Conservation (phyloP, 2,329 filamentous ascomycete genomes). For the Aspergillus fijiensis region DNA sequence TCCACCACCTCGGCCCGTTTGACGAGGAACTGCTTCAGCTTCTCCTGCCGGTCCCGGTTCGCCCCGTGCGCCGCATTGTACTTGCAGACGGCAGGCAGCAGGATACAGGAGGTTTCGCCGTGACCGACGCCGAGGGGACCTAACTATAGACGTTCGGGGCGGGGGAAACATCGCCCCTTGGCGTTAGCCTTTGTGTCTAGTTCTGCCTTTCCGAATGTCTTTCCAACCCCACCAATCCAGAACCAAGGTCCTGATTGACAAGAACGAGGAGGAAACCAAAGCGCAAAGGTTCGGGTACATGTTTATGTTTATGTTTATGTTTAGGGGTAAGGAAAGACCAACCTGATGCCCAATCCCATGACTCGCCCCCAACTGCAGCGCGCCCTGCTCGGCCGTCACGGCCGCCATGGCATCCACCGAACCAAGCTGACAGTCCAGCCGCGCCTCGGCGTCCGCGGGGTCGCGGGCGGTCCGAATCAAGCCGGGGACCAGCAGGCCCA, state of each 20-base stretch:
- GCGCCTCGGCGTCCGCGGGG: conserved; percentile 41
- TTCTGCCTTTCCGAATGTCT: too few species aligned
- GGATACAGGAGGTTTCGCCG: conserved; percentile 60
- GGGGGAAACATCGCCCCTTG: too few species aligned
- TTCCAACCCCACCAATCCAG: too few species aligned
- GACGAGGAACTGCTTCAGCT: conserved; percentile 44
- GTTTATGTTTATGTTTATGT: too few species aligned
- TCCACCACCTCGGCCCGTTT: conserved; percentile 36
- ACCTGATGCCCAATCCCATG: conserved; percentile 56
- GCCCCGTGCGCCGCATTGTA: conserved; percentile 51
- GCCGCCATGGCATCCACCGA: conserved; percentile 55
- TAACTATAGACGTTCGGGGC: conserved; percentile 29
- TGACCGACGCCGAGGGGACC: conserved; percentile 59
- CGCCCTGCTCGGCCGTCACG: conserved; percentile 32
- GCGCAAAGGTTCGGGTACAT: too few species aligned
- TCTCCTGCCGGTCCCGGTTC: conserved; percentile 45
- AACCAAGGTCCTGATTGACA: too few species aligned
- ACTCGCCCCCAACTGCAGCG: conserved; percentile 48
- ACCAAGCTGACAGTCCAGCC: conserved; percentile 52
- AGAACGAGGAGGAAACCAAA: too few species aligned
- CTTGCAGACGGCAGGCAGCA: conserved; percentile 57
- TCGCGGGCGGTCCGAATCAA: conserved; percentile 44
- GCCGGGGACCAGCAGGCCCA: conserved; percentile 45
- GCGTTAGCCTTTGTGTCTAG: too few species aligned
- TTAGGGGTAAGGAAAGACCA: conserved; percentile 7